Conservation (phyloP, 2,329 filamentous ascomycete genomes). For the Chrysoporthe puriensis region DNA sequence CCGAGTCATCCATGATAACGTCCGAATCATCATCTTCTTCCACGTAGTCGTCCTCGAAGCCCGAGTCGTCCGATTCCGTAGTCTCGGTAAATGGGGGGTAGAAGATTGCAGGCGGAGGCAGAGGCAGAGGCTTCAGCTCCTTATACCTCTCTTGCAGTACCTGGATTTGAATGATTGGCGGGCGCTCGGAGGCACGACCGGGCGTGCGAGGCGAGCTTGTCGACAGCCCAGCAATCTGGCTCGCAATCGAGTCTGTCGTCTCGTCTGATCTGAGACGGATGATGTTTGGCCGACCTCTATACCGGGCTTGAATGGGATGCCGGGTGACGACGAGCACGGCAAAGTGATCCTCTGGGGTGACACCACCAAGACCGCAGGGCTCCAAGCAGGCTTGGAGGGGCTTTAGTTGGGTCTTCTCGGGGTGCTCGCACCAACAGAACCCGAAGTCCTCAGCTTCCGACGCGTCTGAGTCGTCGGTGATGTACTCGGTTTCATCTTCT, state of each 20-base stretch:
- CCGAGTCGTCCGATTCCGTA: conserved; percentile 33
- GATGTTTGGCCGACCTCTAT: background rate
- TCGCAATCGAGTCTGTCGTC: conserved; percentile 46
- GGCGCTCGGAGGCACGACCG: conserved; percentile 2
- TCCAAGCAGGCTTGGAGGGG: conserved; percentile 58
- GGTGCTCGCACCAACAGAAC: conserved; percentile 50
- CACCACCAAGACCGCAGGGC: conserved; percentile 62
- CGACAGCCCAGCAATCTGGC: conserved; percentile 47
- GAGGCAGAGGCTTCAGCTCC: conserved; percentile 49
- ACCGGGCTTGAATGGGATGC: conserved; percentile 40
- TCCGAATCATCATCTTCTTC: conserved; percentile 40
- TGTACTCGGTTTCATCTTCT: conserved; percentile 37
- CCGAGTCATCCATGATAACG: conserved; percentile 34
- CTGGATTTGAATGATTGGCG: conserved; percentile 44
- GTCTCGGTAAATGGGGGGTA: conserved; percentile 52
- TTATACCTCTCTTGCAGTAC: conserved; percentile 50
- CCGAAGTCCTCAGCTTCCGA: conserved; percentile 48
- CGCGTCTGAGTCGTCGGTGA: conserved; percentile 40
- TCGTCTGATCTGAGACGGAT: conserved; percentile 32
- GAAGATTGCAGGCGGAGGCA: conserved; percentile 58
- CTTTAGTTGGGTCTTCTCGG: conserved; percentile 43
- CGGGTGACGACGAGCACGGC: conserved; percentile 57
- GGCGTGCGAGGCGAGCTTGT: conserved; percentile 41
- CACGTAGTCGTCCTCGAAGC: conserved; percentile 35
- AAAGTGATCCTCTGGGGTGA: conserved; percentile 68